Evolutionary conservation across 2,329 filamentous ascomycete species (phyloP), one percentile per base, ranked within the genome.

Genomic region (Cephalotrichum gorgonifer): DNA sequence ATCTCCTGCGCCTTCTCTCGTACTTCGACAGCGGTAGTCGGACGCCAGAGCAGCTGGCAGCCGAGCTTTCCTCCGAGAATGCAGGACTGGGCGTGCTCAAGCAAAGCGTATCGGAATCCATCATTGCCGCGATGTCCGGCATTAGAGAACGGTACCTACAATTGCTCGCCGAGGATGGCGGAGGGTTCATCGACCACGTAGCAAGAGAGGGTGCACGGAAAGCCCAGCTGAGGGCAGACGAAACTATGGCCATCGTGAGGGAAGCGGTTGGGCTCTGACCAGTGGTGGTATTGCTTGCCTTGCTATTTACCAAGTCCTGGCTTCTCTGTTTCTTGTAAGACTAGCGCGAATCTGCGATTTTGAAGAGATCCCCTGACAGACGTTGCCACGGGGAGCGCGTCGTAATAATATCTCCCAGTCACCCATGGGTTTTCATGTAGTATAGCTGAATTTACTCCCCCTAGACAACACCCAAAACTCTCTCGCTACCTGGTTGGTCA

Each of bases 1-100:
- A 97, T 62, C 71, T 98, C 12, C 67, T 98, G 1, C 81, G 88
- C 50, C 78, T 98, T 15, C 67, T 91, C n/a, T 81, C 81, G 23
- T 78, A 87, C 53, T 79, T 91, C 56, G 77, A 83, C 48, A 55
- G 61, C 4, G 56, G 63, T 25, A 58, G 59, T 3, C 65, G 70
- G 45, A 68, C 59, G 12, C 64, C 71, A 1, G 54, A 57, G 42
- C 61, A 72, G 39, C 56, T 78, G 20, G 73, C 67, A 2, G 50
- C 60, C 12, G 60, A 60, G 7, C 66, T 69, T 44, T 60, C 61
- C 5, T 12, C 17, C 12, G 25, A 26, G 20, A 62, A 65, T 2
- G 60, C 71, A 22, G 58, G 60, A 20, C 63, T 70, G 1, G 64
- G 60, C 17, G 52, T 60, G 6, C 59, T 73, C 30, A 73, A 73